These are phyloP conservation scores for Lactarius hatsudake DNA, from an alignment of 768 basidiomycete species.

Conservation along the genomic window DNA sequence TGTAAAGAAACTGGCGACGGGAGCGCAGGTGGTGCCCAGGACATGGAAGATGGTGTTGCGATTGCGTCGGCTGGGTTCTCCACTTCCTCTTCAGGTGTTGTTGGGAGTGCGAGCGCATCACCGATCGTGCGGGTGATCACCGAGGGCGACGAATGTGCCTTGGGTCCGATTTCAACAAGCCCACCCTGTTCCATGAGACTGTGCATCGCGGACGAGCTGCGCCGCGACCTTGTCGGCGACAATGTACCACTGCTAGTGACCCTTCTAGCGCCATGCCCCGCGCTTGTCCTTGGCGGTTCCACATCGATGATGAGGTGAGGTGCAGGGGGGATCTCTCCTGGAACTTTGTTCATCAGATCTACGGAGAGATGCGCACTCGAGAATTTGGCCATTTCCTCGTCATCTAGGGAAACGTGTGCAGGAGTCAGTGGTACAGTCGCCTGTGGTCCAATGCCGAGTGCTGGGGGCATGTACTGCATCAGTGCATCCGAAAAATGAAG, in stretches of 20 bases:
- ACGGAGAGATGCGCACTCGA: constrained; percentile 4
- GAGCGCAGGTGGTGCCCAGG: neutral
- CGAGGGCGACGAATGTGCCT: constrained; percentile 36
- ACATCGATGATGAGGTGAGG: constrained; percentile 7
- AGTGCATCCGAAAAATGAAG: neutral
- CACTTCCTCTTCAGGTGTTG: constrained; percentile 12
- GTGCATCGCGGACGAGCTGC: constrained; percentile 48
- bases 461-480: constrained; percentile 28
- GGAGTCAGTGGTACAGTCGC: constrained; percentile 37
- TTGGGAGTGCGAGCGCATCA: constrained; percentile 27
- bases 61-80: constrained; percentile 14
- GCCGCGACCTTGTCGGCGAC: constrained; percentile 5
- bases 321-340: neutral
- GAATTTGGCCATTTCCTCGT: neutral
- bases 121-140: constrained; percentile 45
- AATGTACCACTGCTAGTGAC: neutral
- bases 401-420: constrained; percentile 24
- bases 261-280: neutral
- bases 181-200: constrained; percentile 68
- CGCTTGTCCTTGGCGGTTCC: neutral
- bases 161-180: constrained; percentile 53
- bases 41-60: neutral
- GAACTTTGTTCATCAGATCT: constrained; percentile 12
- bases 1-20: neutral
- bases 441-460: constrained; percentile 68